These are phyloP conservation scores for Tubosaeta sp. DNA, from an alignment of 768 basidiomycete genomes.

Conservation along the genomic window DNA sequence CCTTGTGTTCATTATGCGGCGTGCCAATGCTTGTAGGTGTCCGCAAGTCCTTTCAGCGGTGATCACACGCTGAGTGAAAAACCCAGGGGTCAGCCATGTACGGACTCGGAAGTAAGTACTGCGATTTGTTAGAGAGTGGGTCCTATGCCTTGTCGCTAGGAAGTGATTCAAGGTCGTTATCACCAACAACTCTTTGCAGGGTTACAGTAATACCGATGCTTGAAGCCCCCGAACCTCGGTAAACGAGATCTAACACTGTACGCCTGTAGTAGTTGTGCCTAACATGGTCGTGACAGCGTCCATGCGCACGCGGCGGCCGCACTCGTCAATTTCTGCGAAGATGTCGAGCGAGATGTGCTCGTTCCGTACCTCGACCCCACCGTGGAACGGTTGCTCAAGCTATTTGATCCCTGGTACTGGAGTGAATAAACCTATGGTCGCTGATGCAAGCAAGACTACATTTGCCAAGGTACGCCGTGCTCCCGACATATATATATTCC, in stretches of 20 bases:
- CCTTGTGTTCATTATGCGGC: conserved; percentile 73
- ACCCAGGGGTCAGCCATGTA: conserved; percentile 78
- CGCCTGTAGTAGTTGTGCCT: background rate
- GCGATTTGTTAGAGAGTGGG: background rate
- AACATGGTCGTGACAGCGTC: conserved; percentile 44
- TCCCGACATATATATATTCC: no score
- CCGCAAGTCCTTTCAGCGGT: background rate
- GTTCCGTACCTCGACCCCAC: no score
- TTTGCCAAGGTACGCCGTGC: conserved; percentile 58
- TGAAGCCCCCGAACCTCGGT: conserved; percentile 38
- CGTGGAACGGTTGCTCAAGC: no score
- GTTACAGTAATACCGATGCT: conserved; percentile 57
- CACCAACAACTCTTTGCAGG: conserved; percentile 66
- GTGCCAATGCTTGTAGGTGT: conserved; percentile 75
- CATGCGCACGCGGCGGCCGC: conserved; percentile 40
- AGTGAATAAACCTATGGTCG: conserved; percentile 63
- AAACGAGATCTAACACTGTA: conserved; percentile 4
- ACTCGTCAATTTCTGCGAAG: no score
- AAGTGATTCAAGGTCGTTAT: conserved; percentile 69
- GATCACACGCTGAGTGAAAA: background rate
- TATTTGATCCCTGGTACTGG: conserved; percentile 13
- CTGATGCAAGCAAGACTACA: conserved; percentile 74
- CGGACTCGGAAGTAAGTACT: conserved; percentile 69
- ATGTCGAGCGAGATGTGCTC: no score
- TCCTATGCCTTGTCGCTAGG: conserved; percentile 35